Percentiles rank a stretch among this genome's conserved stretches.
phyloP scores from a whole-genome alignment of 2,329 filamentous ascomycete genomes.

The Hortaea werneckii region DNA sequence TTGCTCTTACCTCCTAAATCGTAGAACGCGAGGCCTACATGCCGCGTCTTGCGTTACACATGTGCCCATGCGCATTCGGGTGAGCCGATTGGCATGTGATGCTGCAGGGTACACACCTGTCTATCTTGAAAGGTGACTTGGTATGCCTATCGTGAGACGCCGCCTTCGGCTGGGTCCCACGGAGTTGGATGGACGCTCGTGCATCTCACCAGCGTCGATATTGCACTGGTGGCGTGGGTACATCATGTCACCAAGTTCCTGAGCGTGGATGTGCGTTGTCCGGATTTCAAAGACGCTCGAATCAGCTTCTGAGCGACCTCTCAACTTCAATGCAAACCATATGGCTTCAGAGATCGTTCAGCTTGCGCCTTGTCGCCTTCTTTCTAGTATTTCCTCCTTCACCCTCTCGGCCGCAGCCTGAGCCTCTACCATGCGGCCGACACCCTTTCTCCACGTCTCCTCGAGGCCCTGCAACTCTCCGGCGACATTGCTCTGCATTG shows the following conservation, averaged over 20 bases:
- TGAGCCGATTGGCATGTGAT: too few species aligned
- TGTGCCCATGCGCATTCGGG: too few species aligned
- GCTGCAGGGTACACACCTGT: too few species aligned
- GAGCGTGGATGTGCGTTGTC: not conserved
- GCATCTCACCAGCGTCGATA: not conserved
- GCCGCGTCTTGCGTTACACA: too few species aligned
- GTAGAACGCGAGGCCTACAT: too few species aligned
- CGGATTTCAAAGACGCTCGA: not conserved
- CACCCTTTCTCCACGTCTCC: constrained; percentile 66
- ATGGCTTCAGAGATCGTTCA: not conserved
- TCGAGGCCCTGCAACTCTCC: constrained; percentile 67
- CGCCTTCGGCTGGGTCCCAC: not conserved
- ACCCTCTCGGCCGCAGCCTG: constrained; percentile 73
- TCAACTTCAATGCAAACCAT: not conserved
- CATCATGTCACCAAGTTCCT: not conserved
- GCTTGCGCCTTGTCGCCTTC: constrained; percentile 38
- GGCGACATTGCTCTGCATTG: constrained; percentile 58
- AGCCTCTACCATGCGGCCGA: constrained; percentile 73
- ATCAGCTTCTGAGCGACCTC: not conserved
- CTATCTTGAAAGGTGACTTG: too few species aligned
- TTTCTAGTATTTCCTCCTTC: constrained; percentile 55
- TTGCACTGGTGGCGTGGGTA: not conserved
- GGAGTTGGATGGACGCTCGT: not conserved
- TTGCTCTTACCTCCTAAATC: too few species aligned
- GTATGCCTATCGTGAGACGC: too few species aligned